Evolutionary conservation across 2,329 filamentous ascomycete species (phyloP), one percentile per base, ranked within the genome.

Genomic region (Arthrocladium fulminans): DNA sequence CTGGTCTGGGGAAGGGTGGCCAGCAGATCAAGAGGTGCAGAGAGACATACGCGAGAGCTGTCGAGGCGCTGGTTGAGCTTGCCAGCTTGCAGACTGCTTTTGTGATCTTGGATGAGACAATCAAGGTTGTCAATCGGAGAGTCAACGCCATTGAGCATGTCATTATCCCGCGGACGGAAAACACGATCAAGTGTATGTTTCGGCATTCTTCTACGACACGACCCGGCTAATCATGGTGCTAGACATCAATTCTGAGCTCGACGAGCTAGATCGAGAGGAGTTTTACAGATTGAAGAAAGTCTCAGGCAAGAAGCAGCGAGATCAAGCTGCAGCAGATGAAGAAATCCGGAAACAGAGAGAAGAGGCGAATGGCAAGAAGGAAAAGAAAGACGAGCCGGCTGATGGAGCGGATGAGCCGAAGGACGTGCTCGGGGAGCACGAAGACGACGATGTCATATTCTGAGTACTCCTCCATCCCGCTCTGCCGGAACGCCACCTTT

Each of bases 221-320:
- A 12, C 19, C 45, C 48, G 40, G 55, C 49, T 57, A 45, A 56
- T 43, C 34, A 42, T 51, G 46, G 51, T 30, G 27, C 3, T 50
- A 84, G 81, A 97, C 63, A 97, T 97, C 76, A 97, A 97, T 71
- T 95, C 90, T 1, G 92, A 98, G 66, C 79, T 98, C 13, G 92
- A 98, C 64, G 92, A 98, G 70, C 75, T 98, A 44, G 94, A 97
- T 69, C 81, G 92, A 73, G 92, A 97, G 66, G 92, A 98, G 65
- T 98, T 98, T 67, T 98, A 96, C 70, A 78, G 92, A 57, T 70
- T 98, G 63, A 98, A 98, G 72, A 98, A 98, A 75, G 86, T 90
- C 29, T 86, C 86, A 41, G 79, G 79, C 65, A 90, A 90, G 72
- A 90, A 90, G 66, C 83, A 88, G 65, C 75, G 84, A 60, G 85